Percentiles rank a stretch among this genome's conserved stretches.
These are phyloP conservation scores for Escovopsis weberi DNA, from an alignment of 2,329 filamentous ascomycete species.

Conservation along the genomic window DNA sequence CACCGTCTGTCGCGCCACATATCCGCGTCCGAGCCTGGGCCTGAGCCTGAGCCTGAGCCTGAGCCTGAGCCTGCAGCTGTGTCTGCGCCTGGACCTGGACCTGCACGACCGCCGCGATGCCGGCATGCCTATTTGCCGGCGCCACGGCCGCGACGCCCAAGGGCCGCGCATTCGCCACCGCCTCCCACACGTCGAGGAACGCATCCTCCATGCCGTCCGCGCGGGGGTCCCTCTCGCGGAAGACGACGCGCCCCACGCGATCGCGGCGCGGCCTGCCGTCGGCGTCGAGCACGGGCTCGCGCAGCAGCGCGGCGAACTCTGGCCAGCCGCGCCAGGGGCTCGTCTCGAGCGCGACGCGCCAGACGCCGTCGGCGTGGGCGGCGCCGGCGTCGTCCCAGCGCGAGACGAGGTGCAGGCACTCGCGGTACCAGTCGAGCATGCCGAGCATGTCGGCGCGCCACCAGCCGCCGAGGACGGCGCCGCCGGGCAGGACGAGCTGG, in stretches of 20 bases:
- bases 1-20: background rate
- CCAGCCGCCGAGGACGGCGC: constrained; percentile 11
- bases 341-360: constrained; percentile 9
- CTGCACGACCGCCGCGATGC: too few relatives aligned
- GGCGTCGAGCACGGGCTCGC: constrained; percentile 7
- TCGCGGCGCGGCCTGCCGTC: constrained; percentile 2
- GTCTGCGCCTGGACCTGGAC: too few relatives aligned
- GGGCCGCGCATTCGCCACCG: constrained; percentile 9
- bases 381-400: constrained; percentile 7
- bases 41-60: too few relatives aligned
- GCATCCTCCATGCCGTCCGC: constrained; percentile 10
- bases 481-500: constrained; percentile 9
- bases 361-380: constrained; percentile 12
- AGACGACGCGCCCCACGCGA: constrained; percentile 3
- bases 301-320: constrained; percentile 10
- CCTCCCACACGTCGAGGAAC: constrained; percentile 14
- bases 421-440: constrained; percentile 17
- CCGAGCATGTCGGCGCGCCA: constrained; percentile 12
- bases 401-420: constrained; percentile 9
- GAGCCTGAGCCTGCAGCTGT: too few relatives aligned
- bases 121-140: too few relatives aligned
- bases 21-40: too few relatives aligned
- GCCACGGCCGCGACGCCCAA: constrained; percentile 8
- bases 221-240: constrained; percentile 4
- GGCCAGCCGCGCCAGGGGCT: constrained; percentile 16